Conservation (phyloP, 352 stramenopile species). For the Globisporangium abappressorium region DNA sequence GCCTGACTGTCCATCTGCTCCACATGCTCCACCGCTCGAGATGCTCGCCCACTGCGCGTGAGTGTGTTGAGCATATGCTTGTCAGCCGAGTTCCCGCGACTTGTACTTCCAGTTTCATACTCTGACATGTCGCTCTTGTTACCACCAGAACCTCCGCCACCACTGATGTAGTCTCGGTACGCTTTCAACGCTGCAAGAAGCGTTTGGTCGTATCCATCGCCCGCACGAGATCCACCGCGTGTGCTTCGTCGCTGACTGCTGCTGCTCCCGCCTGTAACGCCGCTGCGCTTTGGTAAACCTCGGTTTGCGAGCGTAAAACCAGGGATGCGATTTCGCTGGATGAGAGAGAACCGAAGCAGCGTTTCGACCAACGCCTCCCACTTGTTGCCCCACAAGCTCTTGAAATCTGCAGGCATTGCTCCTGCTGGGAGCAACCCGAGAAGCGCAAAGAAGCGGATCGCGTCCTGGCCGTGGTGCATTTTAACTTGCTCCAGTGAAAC, state of each 20-base stretch:
- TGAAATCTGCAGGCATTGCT: conserved; percentile 74
- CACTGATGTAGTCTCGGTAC: conserved; percentile 72
- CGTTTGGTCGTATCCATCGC: conserved; percentile 52
- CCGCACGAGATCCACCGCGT: conserved; percentile 26
- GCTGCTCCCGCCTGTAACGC: conserved; percentile 26
- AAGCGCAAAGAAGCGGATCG: conserved; percentile 72
- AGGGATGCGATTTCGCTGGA: conserved; percentile 71
- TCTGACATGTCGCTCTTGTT: conserved; percentile 28
- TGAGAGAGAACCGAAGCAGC: conserved; percentile 68
- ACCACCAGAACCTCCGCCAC: conserved; percentile 3
- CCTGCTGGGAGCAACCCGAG: conserved; percentile 66
- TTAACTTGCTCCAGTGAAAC: conserved; percentile 75
- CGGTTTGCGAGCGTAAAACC: conserved; percentile 59
- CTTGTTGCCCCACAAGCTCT: conserved; percentile 65
- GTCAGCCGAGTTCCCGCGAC: conserved; percentile 21
- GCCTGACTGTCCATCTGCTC: conserved; percentile 69
- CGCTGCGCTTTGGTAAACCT: conserved; percentile 47
- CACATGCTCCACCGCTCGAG: conserved; percentile 58
- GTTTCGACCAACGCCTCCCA: conserved; percentile 67
- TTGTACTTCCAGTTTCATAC: conserved; percentile 21
- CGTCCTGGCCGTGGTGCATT: conserved; percentile 63
- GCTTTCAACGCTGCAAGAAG: conserved; percentile 60
- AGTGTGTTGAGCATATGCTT: conserved; percentile 67
- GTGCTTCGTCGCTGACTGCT: conserved; percentile 23
- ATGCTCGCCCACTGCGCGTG: conserved; percentile 54